Base-by-base conservation (phyloP, 2,329 filamentous ascomycete species). In the Fusarium protoensiforme region DNA sequence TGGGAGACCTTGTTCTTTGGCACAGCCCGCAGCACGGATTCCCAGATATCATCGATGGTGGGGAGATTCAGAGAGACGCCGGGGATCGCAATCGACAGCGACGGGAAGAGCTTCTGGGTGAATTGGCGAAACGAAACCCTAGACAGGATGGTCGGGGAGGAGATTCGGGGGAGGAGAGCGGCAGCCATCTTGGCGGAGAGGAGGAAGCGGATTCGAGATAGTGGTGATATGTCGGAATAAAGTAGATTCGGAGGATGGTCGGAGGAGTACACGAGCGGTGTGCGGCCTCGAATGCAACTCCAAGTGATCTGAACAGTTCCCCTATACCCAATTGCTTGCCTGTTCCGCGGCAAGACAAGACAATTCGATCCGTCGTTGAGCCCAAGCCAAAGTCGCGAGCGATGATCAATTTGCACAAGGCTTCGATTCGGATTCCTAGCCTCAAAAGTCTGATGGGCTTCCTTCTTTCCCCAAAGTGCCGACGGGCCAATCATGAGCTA, bases 1-100 rank as follows among this genome's bases (percentile, higher is more conserved):
- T 99, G 94, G 46, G 96, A 98, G 36, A 95, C 97, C 90, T 98
- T 99, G 87, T 98, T 98, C 89, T 99, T 99, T 7, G 96, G 96
- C 18, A 98, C 96, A 1, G 96, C 96, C 75, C 92, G 92, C 75
- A 99, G 87, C 53, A 99, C 90, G 7, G 94, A 95, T 76, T 98
- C 96, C 96, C 96, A 98, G 78, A 99, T 91, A 72, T 93, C 93
- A 64, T 90, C 91, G 24, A 98, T 80, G 58, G 86, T 90, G 10
- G 86, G 87, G 13, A 89, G 78, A 65, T 84, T 84, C 65, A 87
- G 80, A 75, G 91, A 87, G 73, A 94, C 85, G 41, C 88, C 85
- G 27, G 93, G 90, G 41, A 92, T 82, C 8, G 90, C 85, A 68
- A 92, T 84, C 18, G 89, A 84, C 35, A 91, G 81, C 73, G 86